Evolutionary conservation across 805 yeast genomes (phyloP).

Genomic region (Suhomyces pyralidae): DNA sequence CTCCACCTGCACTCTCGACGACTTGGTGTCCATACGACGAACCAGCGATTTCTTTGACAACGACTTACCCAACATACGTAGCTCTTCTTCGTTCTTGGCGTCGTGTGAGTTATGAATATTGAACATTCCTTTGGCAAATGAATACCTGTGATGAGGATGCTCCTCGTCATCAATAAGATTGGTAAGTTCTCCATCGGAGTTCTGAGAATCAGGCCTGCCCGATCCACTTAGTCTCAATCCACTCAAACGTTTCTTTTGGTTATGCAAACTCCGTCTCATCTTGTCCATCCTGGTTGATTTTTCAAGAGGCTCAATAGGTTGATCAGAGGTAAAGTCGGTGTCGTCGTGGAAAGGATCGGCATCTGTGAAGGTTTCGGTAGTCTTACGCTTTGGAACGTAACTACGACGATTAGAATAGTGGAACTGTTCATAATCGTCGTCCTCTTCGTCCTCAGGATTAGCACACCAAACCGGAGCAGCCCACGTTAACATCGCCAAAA

Average conservation of each 20-base stretch:
- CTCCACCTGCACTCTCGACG: not conserved
- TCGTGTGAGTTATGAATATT: conserved; percentile 6
- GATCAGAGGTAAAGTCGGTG: not conserved
- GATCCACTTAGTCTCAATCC: not conserved
- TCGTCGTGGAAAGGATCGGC: not conserved
- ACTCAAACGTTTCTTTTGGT: conserved; percentile 1
- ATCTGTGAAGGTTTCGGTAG: not conserved
- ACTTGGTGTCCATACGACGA: conserved; percentile 14
- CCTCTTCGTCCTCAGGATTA: conserved; percentile 37
- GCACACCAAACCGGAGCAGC: conserved; percentile 49
- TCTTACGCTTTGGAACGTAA: not conserved
- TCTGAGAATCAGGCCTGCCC: not conserved
- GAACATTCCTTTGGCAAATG: conserved; percentile 4
- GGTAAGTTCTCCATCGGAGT: not conserved
- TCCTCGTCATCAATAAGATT: conserved; percentile 1
- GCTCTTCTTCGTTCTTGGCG: conserved; percentile 25
- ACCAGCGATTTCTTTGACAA: conserved; percentile 34
- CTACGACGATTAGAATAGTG: conserved; percentile 1
- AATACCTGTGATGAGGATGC: not conserved
- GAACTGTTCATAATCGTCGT: conserved; percentile 16
- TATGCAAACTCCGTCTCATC: not conserved
- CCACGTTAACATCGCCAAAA: conserved; percentile 32
- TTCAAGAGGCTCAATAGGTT: not conserved
- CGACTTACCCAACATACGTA: conserved; percentile 35
- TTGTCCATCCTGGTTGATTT: conserved; percentile 1